These are phyloP conservation scores for Pseudocercospora vitis DNA, from an alignment of 2,329 filamentous ascomycete genomes.

Conservation along the genomic window DNA sequence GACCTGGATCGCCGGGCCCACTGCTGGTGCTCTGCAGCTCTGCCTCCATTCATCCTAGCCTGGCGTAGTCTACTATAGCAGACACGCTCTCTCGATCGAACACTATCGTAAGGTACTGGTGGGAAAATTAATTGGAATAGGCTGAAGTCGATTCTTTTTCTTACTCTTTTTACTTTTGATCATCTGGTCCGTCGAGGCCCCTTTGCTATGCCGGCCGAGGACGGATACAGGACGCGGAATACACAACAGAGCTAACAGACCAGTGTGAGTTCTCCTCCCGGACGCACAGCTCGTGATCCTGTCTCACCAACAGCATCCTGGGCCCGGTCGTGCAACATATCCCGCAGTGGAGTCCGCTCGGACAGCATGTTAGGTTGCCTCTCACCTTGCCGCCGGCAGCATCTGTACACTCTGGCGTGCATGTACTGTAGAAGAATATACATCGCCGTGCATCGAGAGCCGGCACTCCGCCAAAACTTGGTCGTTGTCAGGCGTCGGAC, in stretches of 20 bases:
- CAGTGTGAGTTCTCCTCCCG: neutral
- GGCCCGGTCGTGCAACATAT: neutral
- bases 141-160: neutral
- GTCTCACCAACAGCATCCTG: neutral
- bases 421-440: no score
- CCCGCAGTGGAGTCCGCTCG: conserved; percentile 1
- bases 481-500: neutral
- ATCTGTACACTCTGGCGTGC: neutral
- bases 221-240: no score
- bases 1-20: conserved; percentile 1
- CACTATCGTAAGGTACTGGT: neutral
- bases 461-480: neutral
- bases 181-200: no score
- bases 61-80: conserved; percentile 1
- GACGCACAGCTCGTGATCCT: neutral
- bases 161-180: neutral
- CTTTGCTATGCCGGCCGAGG: no score
- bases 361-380: neutral
- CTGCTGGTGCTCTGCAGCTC: neutral
- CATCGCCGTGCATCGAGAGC: neutral
- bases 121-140: conserved; percentile 3
- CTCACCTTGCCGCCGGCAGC: neutral
- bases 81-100: neutral
- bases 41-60: conserved; percentile 1
- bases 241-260: no score